Conservation (phyloP, 1,139 yeast species). For the Candida sanyaensis region DNA sequence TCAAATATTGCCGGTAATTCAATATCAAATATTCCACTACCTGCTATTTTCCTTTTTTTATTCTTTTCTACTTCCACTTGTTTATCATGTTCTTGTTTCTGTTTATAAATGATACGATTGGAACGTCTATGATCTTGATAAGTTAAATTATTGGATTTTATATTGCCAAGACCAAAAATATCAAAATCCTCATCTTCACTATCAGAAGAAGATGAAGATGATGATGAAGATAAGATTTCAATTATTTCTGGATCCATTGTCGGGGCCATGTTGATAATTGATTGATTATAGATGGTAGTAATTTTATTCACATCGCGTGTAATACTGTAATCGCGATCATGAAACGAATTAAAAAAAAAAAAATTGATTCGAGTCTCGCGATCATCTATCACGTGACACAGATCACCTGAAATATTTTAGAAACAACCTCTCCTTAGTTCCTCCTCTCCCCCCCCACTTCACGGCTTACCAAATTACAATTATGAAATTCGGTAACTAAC, state of each 20-base stretch:
- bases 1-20: constrained; percentile 28
- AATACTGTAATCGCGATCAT: too few relatives aligned
- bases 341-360: too few relatives aligned
- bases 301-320: too few relatives aligned
- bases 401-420: too few relatives aligned
- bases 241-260: not conserved
- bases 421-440: too few relatives aligned
- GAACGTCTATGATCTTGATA: not conserved
- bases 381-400: too few relatives aligned
- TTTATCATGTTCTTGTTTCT: not conserved
- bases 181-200: not conserved
- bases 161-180: not conserved
- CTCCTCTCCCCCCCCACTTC: too few relatives aligned
- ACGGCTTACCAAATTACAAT: too few relatives aligned
- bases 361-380: too few relatives aligned
- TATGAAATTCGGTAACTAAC: too few relatives aligned
- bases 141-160: not conserved
- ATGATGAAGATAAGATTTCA: not conserved
- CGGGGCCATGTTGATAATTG: too few relatives aligned
- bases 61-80: not conserved
- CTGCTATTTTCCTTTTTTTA: not conserved
- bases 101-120: not conserved
- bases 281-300: not conserved
- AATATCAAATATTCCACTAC: constrained; percentile 20
- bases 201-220: not conserved